Evolutionary conservation across 148 eudicot genomes (phyloP), one percentile per base, ranked within the genome.

Genomic region (Agrostemma githago): DNA sequence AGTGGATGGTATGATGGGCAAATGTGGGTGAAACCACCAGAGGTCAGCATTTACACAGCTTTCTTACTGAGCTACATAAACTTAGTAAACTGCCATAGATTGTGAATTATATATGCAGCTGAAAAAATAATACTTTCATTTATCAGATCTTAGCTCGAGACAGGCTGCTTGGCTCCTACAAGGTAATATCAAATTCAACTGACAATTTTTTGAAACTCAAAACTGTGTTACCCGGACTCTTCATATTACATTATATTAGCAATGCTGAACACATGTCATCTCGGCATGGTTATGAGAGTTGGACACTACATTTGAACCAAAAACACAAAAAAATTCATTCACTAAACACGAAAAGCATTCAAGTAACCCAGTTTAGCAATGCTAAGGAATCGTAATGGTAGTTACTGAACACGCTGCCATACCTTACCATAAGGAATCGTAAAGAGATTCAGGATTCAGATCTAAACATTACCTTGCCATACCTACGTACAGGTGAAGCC

Each of bases 1-100:
- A 89, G 82, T 67, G 98, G 98, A 48, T 91, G 98, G 97, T 94
- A 94, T 80, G 98, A 94, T 70, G 97, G 98, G 39, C 98, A 94
- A 81, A 91, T 94, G 96, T 94, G 97, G 97, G 98, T 88, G 37
- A 94, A 94, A 79, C 98, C 97, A 72, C 98, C 97, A 8, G 98
- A 94, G 97, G 96, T 93, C 72, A 78, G 88, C 71, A 11, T 3
- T 44, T 15, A 3, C 60, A 57, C 26, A 65, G 44, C 62, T 81
- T 14, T 4, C n/a, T 34, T 72, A 61, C 57, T 56, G 11, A 43
- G 66, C 58, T 58, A 57, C 5, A 15, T 19, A 71, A 63, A 15
- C 11, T 15, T 17, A 19, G 43, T 57, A 6, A 66, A 38, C 9
- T 53, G 9, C 46, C 37, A 19, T 19, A 39, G n/a, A 63, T 44